Evolutionary conservation across 257 asterid genomes (phyloP).

Genomic region (Solanum gracilifrons): DNA sequence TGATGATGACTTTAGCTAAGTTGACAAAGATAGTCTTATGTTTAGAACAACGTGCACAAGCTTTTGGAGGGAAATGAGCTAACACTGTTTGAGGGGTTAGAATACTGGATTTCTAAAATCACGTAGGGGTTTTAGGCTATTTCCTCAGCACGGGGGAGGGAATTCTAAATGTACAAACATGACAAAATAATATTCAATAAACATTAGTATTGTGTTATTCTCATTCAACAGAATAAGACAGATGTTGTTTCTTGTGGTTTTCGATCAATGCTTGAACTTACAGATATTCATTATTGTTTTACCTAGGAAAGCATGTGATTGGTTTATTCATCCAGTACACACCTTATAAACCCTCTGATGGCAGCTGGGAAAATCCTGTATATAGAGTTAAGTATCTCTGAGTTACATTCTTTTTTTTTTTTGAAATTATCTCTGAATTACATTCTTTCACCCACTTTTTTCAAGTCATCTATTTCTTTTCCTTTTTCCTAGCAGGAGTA

Average conservation of each 20-base stretch:
- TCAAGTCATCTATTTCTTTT: neutral
- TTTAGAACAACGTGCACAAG: neutral
- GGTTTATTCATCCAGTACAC: conserved; percentile 92
- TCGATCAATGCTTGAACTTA: neutral
- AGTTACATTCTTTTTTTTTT: neutral
- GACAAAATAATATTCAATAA: neutral
- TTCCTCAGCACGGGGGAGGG: neutral
- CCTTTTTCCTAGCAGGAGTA: neutral
- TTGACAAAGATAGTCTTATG: neutral
- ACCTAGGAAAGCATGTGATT: conserved; percentile 77
- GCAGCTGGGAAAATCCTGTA: conserved; percentile 86
- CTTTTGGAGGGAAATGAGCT: neutral
- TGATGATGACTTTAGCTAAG: neutral
- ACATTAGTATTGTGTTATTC: neutral
- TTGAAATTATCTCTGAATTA: neutral
- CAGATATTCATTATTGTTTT: conserved; percentile 1
- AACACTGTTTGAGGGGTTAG: neutral
- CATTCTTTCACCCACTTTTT: neutral
- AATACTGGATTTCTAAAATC: neutral
- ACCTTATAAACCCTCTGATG: conserved; percentile 77
- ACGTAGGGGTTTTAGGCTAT: neutral
- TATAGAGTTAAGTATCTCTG: conserved; percentile 53
- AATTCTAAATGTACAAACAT: neutral
- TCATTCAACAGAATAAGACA: neutral
- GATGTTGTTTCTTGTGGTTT: neutral